Base-by-base conservation (phyloP, 495 filamentous ascomycete genomes). In the Penicillium chermesinum region DNA sequence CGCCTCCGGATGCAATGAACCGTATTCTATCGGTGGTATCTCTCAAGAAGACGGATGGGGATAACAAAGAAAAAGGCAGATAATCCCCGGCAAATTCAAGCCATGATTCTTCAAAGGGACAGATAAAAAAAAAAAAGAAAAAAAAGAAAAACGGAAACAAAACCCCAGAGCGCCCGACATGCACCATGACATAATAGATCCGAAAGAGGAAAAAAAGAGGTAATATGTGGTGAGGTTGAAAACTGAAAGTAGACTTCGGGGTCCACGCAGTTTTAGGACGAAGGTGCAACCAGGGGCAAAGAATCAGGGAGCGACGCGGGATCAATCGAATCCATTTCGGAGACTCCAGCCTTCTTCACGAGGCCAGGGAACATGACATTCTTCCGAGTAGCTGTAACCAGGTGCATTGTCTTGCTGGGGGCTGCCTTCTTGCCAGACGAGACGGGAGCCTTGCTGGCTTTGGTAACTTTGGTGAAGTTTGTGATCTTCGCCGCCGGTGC, bases 1-100 rank as follows among this genome's bases (percentile, higher is more conserved):
- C 59, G 49, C 52, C 58, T 52, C 40, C 46, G 40, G 44, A 65
- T 63, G 62, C 57, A 61, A 43, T 46, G 19, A 61, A 49, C 56
- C 56, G 49, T 58, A 49, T 53, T 73, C 67, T 73, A 73, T 70
- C 67, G 48, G 52, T 71, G 70, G 67, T 71, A 73, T 73, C 70
- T 63, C 53, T 55, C 50, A 41, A 52, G 52, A 57, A 57, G 30
- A 53, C 42, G 48, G 38, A 57, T 45, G 41, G 45, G 49, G 21
- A 38, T n/a, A 34, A 46, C 38, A 49, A 42, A 44, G 3, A 17
- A 44, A 10, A 34, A 20, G 22, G n/a, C 25, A 52, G 18, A 36
- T 36, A 20, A 41, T 44, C 41, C 21, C 19, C 33, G 47, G 38
- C 37, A 27, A 39, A 43, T 32, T 33, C 32, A 50, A 40, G 20